Base-by-base conservation (phyloP, 441 rosid genomes). In the Eutrema salsugineum region DNA sequence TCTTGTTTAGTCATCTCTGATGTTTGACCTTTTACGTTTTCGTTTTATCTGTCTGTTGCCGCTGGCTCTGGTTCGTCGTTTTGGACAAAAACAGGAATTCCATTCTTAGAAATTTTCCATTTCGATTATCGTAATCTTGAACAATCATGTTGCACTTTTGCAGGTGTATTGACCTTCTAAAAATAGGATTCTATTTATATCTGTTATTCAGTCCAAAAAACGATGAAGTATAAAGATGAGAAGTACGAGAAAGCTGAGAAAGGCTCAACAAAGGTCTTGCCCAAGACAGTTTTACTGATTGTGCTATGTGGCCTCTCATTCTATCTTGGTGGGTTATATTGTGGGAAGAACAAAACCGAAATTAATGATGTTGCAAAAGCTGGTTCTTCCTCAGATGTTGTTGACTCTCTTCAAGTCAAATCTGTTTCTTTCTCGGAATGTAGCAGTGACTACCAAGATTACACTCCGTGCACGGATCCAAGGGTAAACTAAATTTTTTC, bases 401-500 rank as follows among this genome's bases (percentile, higher is more conserved):
- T 55, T 33, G 42, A 77, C 46, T 82, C 97, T 46, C 86, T 82
- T 48, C 91, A 90, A 75, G 76, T 80, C 60, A 88, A 88, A 63
- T 46, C 91, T 16, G 74, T 80, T 49, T 67, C 84, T 33, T 94
- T 94, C 62, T 85, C 88, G 0, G 94, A 89, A 78, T 94, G 99
- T 85, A 86, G 92, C 76, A 78, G 62, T 42, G 89, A 89, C 68
- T 92, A 81, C 72, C 98, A 94, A 73, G 99, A 94, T 79, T 90
- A 89, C 85, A 94, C 99, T 68, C 98, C 99, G 0, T 94, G 99
- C 87, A 92, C 98, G 1, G 97, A 94, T 87, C 98, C 99, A 63
- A 85, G 71, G 92, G 99, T 92, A 85, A 8, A n/a, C 40, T 47
- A 50, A 6, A 6, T 39, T 20, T 20, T 24, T 46, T 38, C 7